Base-by-base conservation (phyloP, 2,329 filamentous ascomycete species). In the Drechslerella stenobrocha region DNA sequence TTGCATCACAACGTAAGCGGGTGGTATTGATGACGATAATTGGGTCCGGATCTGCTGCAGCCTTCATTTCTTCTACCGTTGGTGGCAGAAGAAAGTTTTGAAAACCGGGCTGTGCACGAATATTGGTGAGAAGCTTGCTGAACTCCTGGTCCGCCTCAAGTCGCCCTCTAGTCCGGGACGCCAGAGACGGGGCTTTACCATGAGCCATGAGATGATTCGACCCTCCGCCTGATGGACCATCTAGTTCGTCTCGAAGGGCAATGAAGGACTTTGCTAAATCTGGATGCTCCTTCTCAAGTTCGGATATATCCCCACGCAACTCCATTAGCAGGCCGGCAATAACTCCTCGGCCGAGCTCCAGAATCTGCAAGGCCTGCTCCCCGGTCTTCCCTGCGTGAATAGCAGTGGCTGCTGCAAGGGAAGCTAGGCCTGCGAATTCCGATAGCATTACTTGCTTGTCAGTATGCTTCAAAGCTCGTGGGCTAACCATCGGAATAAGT, bases 401-500 rank as follows among this genome's bases (percentile, higher is more conserved):
- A 1, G 71, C 70, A 2, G 72, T 51, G 5, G 72, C 72, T n/a
- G 74, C 73, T 1, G 72, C 71, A 22, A 71, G 58, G 11, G 5
- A 5, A 30, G 28, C 11, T 30, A 74, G n/a, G 0, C 73, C 72
- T 20, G 42, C 9, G 42, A 18, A 22, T 6, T 13, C 15, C 18
- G 15, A 22, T 4, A 46, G 15, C 15, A n/a, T 22, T 22, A 6
- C 6, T 24, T 46, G 42, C n/a, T 22, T 46, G 23, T 46, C 42
- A 4, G n/a, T 22, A 20, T 24, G 8, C 4, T 5, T 46, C 6
- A 46, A 22, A 7, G 42, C 8, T 22, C 42, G 42, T 6, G 42
- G 18, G 20, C 11, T 26, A 3, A 46, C 13, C n/a, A 18, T 6
- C 23, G 42, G 20, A n/a, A 46, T 8, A 3, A 46, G n/a, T 22